Evolutionary conservation across 768 basidiomycete genomes (phyloP), one percentile per base, ranked within the genome.

Genomic region (Collybia sp.): DNA sequence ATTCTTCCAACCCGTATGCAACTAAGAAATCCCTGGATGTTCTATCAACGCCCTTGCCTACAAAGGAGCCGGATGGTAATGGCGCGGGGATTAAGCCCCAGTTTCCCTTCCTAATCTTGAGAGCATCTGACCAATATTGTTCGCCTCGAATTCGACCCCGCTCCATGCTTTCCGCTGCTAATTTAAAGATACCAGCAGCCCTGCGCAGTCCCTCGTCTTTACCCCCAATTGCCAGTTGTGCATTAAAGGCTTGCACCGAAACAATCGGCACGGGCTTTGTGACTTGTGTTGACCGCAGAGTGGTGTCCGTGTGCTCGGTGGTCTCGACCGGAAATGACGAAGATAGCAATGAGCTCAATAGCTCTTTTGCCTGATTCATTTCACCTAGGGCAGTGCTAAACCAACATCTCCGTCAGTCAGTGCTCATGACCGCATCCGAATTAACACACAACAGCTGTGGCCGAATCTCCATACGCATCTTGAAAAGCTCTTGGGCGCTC

Each of bases 11-110:
- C 11, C 88, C 88, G 55, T 82, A 91, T 2, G 86, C 82, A 45
- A 93, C 72, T 39, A 88, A 62, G 55, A 92, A 89, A 55, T 93
- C 90, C 53, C 83, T 89, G 0, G 85, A 79, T 3, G 88, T 85
- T 64, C 79, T 83, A 57, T 91, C 89, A 6, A 83, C 79, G 19
- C 86, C 85, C 63, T 88, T 88, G 12, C 85, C 88, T 0, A 72
- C 81, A 0, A 80, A 68, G 18, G 83, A 76, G 33, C 87, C 88
- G 34, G 69, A 66, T 12, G 86, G 88, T 33, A 90, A 72, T 17
- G 89, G 88, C 8, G 88, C 85, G 30, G 88, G 86, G 36, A 85
- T 77, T 30, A 93, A 66, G 12, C 84, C 76, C 90, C 90, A 93
- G 53, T 93, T 92, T 6, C 74, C 80, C 55, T 77, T 66, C 51